These are phyloP conservation scores for Orbilia ellipsospora DNA, from an alignment of 2,329 filamentous ascomycete genomes.

Conservation along the genomic window DNA sequence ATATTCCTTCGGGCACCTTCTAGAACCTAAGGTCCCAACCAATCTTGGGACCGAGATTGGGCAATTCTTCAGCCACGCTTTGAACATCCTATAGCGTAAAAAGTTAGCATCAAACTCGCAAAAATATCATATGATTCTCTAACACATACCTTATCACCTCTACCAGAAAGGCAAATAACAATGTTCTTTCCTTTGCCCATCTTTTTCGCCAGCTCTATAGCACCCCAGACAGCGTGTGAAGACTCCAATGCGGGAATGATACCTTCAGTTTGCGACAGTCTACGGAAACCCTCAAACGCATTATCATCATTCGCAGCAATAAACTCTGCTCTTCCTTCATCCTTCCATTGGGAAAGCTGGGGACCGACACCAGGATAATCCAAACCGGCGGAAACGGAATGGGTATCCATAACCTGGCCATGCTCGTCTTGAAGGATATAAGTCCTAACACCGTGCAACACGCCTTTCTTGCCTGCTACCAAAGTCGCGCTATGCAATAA, in stretches of 20 bases:
- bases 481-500: constrained; percentile 87
- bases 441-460: constrained; percentile 93
- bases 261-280: constrained; percentile 87
- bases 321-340: constrained; percentile 84
- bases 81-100: constrained; percentile 76
- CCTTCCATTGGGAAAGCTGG: constrained; percentile 93
- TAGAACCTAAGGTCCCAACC: constrained; percentile 63
- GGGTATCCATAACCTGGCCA: constrained; percentile 93
- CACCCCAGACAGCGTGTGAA: constrained; percentile 90
- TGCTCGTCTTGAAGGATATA: constrained; percentile 93
- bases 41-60: constrained; percentile 87
- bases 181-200: constrained; percentile 89
- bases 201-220: constrained; percentile 88
- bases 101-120: constrained; percentile 1
- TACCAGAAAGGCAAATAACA: constrained; percentile 90
- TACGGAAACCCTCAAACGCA: constrained; percentile 85
- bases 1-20: not conserved
- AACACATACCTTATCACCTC: constrained; percentile 78
- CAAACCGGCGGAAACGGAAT: constrained; percentile 94
- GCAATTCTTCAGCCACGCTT: constrained; percentile 94
- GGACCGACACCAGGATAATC: constrained; percentile 98
- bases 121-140: no score
- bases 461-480: constrained; percentile 85
- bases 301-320: constrained; percentile 90
- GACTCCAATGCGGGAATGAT: constrained; percentile 97